Evolutionary conservation across 441 rosid species (phyloP).

Genomic region (Breynia disticha): DNA sequence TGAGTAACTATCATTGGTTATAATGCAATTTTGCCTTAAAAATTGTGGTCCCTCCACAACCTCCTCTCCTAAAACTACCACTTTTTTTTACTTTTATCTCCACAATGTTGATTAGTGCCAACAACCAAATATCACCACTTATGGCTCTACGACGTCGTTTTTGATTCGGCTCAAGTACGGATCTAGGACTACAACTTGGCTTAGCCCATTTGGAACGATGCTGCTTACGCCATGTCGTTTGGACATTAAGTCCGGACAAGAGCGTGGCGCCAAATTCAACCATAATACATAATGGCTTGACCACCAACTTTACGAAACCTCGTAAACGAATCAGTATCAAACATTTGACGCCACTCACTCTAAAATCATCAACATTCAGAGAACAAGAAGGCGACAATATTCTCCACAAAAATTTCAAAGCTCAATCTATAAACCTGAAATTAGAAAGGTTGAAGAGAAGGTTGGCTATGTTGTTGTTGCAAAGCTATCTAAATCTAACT

Average conservation of each 20-base stretch:
- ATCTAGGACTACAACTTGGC: too few species aligned
- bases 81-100: too few species aligned
- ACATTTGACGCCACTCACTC: background rate
- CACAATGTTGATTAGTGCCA: too few species aligned
- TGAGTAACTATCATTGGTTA: too few species aligned
- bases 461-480: slow-evolving; percentile 65
- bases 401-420: slow-evolving; percentile 16
- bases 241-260: background rate
- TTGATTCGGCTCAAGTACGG: too few species aligned
- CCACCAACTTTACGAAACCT: slow-evolving; percentile 6
- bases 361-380: background rate
- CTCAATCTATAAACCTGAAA: slow-evolving; percentile 50
- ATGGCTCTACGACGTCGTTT: too few species aligned
- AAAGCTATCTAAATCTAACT: slow-evolving; percentile 73
- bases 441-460: slow-evolving; percentile 75
- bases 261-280: background rate
- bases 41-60: too few species aligned
- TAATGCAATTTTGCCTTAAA: too few species aligned
- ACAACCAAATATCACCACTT: too few species aligned
- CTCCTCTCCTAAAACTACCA: too few species aligned
- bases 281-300: background rate
- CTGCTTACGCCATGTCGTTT: too few species aligned
- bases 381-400: background rate
- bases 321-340: background rate
- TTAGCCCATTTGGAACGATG: too few species aligned